phyloP scores from a whole-genome alignment of 331 rosid species.

The Acacia pycnantha region DNA sequence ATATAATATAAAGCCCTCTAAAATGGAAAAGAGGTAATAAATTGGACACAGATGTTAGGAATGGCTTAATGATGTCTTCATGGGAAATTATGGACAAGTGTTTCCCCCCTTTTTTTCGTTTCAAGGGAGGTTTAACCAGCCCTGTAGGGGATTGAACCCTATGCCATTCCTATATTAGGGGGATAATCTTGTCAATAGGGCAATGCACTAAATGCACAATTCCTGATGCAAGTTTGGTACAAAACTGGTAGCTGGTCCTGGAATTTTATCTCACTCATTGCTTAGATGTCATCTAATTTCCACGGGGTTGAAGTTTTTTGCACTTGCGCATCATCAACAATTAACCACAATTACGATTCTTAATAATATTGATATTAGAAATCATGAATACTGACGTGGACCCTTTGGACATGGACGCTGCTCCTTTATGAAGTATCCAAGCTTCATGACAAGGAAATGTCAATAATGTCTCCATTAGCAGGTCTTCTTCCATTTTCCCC shows the following conservation, averaged over 20 bases:
- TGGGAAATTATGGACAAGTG: background rate
- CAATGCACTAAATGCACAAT: background rate
- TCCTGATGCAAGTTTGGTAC: background rate
- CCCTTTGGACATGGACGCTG: background rate
- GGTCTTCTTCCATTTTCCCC: conserved; percentile 3
- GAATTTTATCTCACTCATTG: background rate
- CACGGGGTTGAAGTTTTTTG: background rate
- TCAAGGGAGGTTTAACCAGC: background rate
- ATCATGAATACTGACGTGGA: background rate
- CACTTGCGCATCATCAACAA: background rate
- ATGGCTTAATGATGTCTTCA: background rate
- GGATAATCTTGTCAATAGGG: background rate
- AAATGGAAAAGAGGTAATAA: background rate
- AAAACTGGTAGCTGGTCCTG: background rate
- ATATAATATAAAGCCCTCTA: background rate
- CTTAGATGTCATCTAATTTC: background rate
- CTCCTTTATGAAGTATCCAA: background rate
- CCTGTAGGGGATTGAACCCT: background rate
- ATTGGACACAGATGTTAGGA: background rate
- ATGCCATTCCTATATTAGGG: background rate
- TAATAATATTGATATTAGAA: background rate
- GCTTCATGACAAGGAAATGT: background rate
- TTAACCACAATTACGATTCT: background rate
- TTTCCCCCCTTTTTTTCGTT: too few relatives aligned
- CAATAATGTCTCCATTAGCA: background rate